phyloP scores from a whole-genome alignment of 2,329 filamentous ascomycete species.

The Zymoseptoria brevis region DNA sequence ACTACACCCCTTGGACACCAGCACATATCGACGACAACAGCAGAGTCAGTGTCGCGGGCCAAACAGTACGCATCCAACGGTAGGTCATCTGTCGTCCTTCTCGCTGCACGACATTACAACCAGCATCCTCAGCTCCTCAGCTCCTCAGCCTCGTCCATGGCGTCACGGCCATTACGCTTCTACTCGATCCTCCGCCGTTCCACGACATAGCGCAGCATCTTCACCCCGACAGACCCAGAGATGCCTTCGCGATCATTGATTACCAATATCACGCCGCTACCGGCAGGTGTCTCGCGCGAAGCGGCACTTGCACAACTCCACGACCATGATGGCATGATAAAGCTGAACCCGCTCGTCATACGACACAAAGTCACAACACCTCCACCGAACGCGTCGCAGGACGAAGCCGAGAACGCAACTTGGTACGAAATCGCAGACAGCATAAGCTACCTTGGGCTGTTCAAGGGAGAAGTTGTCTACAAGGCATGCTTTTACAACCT shows the following conservation, averaged over 20 bases:
- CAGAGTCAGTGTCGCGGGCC: not conserved
- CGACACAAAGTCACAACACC: constrained; percentile 61
- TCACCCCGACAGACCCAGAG: constrained; percentile 12
- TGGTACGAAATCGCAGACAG: constrained; percentile 79
- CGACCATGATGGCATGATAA: constrained; percentile 74
- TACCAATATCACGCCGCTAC: constrained; percentile 72
- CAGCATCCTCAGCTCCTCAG: not conserved
- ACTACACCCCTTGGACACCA: not conserved
- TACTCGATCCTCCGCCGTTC: not conserved
- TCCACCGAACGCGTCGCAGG: constrained; percentile 56
- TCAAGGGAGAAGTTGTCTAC: constrained; percentile 64
- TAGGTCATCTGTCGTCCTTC: not conserved
- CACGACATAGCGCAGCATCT: constrained; percentile 2
- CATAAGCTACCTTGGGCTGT: constrained; percentile 60
- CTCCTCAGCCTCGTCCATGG: not conserved
- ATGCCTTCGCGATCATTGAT: constrained; percentile 67
- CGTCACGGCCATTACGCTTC: not conserved
- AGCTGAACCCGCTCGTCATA: constrained; percentile 75
- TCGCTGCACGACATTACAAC: not conserved
- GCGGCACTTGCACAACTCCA: constrained; percentile 69
- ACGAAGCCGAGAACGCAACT: constrained; percentile 57
- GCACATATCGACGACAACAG: not conserved
- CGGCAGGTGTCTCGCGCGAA: constrained; percentile 57
- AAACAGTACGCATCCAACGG: not conserved
- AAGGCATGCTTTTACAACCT: constrained; percentile 73